Percentiles rank a stretch among this genome's conserved stretches.
Conservation (phyloP, 192 early-diverging fungal species). For the Pilaira anomala region DNA sequence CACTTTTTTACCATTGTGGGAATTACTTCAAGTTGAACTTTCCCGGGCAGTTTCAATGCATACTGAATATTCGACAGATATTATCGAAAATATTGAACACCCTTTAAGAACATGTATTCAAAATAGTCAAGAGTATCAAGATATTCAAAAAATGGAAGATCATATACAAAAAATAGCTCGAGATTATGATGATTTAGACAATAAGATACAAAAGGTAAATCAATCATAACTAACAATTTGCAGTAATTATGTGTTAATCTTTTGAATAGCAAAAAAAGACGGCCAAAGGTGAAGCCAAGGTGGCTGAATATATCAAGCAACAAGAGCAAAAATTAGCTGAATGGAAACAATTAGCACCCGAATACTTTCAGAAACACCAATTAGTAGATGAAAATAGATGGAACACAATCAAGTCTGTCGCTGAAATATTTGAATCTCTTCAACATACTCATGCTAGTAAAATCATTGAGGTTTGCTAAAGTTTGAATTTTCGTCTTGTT, state of each 20-base stretch:
- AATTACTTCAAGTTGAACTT: slow-evolving; percentile 33
- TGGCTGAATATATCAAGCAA: slow-evolving; percentile 4
- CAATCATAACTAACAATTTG: background rate
- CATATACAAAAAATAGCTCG: slow-evolving; percentile 25
- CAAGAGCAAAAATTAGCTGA: slow-evolving; percentile 13
- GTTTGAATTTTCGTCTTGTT: background rate
- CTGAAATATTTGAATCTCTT: slow-evolving; percentile 23
- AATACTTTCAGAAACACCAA: slow-evolving; percentile 22
- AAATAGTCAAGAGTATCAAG: slow-evolving; percentile 15
- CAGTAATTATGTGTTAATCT: background rate
- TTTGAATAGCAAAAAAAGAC: slow-evolving; percentile 9
- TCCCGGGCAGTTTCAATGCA: slow-evolving; percentile 32
- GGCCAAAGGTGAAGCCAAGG: slow-evolving; percentile 15
- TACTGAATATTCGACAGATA: slow-evolving; percentile 30
- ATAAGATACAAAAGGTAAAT: slow-evolving; percentile 28
- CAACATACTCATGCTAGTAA: slow-evolving; percentile 31
- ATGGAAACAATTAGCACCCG: slow-evolving; percentile 15
- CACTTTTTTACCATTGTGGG: slow-evolving; percentile 26
- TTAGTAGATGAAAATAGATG: slow-evolving; percentile 28
- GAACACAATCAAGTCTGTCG: slow-evolving; percentile 10
- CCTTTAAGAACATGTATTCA: slow-evolving; percentile 26
- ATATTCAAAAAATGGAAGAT: slow-evolving; percentile 29
- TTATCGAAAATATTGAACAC: slow-evolving; percentile 39
- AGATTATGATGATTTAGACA: slow-evolving; percentile 33
- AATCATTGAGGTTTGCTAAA: slow-evolving; percentile 22